Base-by-base conservation (phyloP, 805 yeast species). In the Ogataea corticis region DNA sequence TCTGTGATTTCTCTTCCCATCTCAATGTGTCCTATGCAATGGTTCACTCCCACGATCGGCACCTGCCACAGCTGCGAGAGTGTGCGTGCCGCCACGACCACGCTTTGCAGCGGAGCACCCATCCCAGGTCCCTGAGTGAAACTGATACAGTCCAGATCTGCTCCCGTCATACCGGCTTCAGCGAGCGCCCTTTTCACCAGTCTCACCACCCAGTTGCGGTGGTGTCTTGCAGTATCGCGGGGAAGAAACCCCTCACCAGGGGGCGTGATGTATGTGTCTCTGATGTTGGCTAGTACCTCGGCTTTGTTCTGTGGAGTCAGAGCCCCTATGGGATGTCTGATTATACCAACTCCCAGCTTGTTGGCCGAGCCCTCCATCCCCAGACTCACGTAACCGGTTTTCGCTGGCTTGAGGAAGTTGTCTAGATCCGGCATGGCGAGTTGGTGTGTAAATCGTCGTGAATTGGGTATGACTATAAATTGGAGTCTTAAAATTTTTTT, bases 1-100 rank as follows among this genome's bases (percentile, higher is more conserved):
- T 94, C 95, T 0, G 99, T 94, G 61, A 94, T 92, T 61, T 92
- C 98, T 49, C 99, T 73, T 11, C 99, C 99, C 99, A 94, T 94
- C 64, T 94, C 99, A 50, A 94, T 94, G 66, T 94, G 99, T 1
- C 99, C 99, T 30, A 94, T 81, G 67, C 99, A 94, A 66, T 94
- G 99, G 59, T 94, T 94, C 3, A 94, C 99, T 0, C 98, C 98
- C 7, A 94, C 84, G 27, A 94, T 65, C 0, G 99, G 98, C 17
- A 86, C 68, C 2, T 77, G 63, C 95, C 96, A 89, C 54, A 92
- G 61, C 55, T 85, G 81, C 7, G 89, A 72, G 31, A 91, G 68
- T 0, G 97, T 83, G 60, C 99, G 72, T 1, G 99, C 98, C 1
- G 96, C 95, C 39, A 94, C 75, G 2, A 85, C 98, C 32, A 90